Percentiles rank a stretch among this genome's conserved stretches.
These are phyloP conservation scores for Penicillium sp. DNA, from an alignment of 2,329 filamentous ascomycete species.

Conservation along the genomic window DNA sequence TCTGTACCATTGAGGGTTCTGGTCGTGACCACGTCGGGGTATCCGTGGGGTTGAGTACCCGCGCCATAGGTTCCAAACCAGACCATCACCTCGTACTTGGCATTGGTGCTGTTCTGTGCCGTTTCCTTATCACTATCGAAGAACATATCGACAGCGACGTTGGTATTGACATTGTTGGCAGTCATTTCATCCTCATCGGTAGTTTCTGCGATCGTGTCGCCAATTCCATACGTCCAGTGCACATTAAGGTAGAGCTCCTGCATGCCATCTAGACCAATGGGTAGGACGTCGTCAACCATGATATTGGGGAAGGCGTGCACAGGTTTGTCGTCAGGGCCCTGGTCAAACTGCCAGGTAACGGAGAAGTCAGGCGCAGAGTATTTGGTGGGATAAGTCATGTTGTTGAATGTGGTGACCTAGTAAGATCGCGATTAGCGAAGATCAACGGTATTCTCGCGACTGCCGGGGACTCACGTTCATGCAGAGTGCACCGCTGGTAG, in stretches of 20 bases:
- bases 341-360: conserved; percentile 59
- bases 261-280: conserved; percentile 47
- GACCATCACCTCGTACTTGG: conserved; percentile 60
- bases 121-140: conserved; percentile 51
- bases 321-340: conserved; percentile 47
- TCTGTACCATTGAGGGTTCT: conserved; percentile 44
- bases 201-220: conserved; percentile 44
- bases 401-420: conserved; percentile 56
- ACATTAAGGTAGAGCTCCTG: conserved; percentile 50
- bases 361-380: conserved; percentile 55
- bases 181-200: conserved; percentile 43
- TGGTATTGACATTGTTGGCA: conserved; percentile 52
- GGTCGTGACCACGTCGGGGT: conserved; percentile 37
- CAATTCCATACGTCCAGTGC: conserved; percentile 56
- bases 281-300: conserved; percentile 53
- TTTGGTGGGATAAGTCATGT: conserved; percentile 55
- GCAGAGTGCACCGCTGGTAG: conserved; percentile 50
- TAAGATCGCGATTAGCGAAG: neutral
- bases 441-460: neutral
- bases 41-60: conserved; percentile 55
- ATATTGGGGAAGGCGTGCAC: conserved; percentile 63
- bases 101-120: conserved; percentile 43
- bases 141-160: conserved; percentile 65
- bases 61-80: conserved; percentile 57
- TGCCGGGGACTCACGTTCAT: conserved; percentile 54